Conservation (phyloP, 352 stramenopile genomes). For the Peronospora belbahrii region DNA sequence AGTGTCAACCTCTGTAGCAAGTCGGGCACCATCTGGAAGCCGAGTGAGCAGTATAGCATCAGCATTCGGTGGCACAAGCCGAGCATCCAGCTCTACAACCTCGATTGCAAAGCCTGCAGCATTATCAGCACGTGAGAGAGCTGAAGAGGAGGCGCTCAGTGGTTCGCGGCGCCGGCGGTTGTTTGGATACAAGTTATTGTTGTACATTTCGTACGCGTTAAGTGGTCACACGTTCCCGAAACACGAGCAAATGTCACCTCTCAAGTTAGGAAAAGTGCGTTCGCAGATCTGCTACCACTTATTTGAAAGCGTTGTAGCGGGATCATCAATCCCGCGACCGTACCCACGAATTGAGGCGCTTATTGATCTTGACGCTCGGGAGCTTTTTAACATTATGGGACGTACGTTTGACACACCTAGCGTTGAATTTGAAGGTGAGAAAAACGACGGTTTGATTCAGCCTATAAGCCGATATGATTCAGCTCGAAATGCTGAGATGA, state of each 20-base stretch:
- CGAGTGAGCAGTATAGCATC: conserved; percentile 58
- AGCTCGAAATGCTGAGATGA: conserved; percentile 56
- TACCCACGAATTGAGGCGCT: conserved; percentile 82
- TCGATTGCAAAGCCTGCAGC: conserved; percentile 25
- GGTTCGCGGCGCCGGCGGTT: conserved; percentile 51
- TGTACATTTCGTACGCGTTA: conserved; percentile 91
- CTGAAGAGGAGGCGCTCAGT: conserved; percentile 42
- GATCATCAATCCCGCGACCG: conserved; percentile 21
- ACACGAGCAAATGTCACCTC: conserved; percentile 50
- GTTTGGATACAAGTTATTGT: conserved; percentile 77
- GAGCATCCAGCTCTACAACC: conserved; percentile 24
- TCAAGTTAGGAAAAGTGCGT: conserved; percentile 67
- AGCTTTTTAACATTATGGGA: conserved; percentile 76
- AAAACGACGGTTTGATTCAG: conserved; percentile 48
- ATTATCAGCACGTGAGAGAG: conserved; percentile 23
- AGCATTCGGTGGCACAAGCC: conserved; percentile 50
- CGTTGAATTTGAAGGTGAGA: conserved; percentile 82
- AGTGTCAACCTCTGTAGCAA: conserved; percentile 10
- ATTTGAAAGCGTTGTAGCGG: conserved; percentile 53
- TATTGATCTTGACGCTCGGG: conserved; percentile 70
- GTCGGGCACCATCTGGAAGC: conserved; percentile 29
- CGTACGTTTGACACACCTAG: conserved; percentile 76
- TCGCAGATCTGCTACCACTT: conserved; percentile 82
- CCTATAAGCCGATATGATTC: conserved; percentile 71
- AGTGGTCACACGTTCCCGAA: conserved; percentile 86